Percentiles rank a stretch among this genome's conserved stretches.
These are phyloP conservation scores for Biancaea sappan DNA, from an alignment of 306 rosid genomes.

Conservation along the genomic window DNA sequence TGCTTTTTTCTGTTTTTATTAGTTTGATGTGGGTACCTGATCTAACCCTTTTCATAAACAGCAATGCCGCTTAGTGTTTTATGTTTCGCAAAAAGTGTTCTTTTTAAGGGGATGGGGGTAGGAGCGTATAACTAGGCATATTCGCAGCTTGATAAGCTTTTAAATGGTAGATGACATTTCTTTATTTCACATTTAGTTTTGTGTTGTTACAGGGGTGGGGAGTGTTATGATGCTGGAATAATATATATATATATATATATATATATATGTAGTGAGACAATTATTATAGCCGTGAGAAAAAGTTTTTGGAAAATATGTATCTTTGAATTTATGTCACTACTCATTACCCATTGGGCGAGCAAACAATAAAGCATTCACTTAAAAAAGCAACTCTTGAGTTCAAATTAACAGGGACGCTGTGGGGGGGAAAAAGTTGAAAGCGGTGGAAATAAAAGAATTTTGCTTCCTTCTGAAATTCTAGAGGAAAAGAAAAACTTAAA, in stretches of 20 bases:
- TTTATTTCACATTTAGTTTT: neutral
- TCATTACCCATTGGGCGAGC: neutral
- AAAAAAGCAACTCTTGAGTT: neutral
- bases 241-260: too few relatives aligned
- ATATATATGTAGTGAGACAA: neutral
- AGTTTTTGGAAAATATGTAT: too few relatives aligned
- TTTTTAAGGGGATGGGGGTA: neutral
- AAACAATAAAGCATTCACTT: neutral
- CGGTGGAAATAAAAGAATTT: neutral
- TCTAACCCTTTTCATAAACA: conserved; percentile 1
- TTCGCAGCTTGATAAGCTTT: neutral
- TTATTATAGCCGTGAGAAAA: neutral
- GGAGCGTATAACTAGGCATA: neutral
- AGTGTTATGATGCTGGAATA: neutral
- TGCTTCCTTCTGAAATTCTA: neutral
- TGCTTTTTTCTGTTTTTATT: neutral
- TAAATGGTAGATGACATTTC: neutral
- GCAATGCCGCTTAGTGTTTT: neutral
- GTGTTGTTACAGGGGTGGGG: neutral
- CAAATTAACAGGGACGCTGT: neutral
- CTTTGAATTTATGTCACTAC: neutral
- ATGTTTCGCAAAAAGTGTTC: neutral
- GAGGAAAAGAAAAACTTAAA: neutral
- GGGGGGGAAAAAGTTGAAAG: neutral
- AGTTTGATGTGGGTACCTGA: neutral